Evolutionary conservation across 441 rosid species (phyloP).

Genomic region (Pelargonium cotyledonis): DNA sequence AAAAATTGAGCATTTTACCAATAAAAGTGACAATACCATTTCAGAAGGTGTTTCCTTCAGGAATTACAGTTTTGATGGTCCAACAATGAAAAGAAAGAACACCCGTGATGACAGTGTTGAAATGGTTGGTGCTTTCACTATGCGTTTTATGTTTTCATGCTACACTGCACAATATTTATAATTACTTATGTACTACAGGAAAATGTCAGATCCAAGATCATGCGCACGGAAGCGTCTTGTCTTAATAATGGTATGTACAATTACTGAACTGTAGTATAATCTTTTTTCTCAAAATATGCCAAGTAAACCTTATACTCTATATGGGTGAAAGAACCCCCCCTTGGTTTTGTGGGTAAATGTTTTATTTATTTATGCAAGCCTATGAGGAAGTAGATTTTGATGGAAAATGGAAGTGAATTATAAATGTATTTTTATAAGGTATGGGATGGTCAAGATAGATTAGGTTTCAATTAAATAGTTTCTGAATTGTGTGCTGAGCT

Average conservation of each 20-base stretch:
- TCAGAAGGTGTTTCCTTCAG: slow-evolving; percentile 22
- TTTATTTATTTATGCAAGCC: too few species aligned
- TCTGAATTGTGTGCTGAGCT: too few species aligned
- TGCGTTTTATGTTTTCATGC: background rate
- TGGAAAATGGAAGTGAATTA: background rate
- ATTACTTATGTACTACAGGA: slow-evolving; percentile 40
- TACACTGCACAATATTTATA: slow-evolving; percentile 1
- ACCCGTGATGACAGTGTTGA: slow-evolving; percentile 27
- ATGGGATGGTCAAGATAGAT: too few species aligned
- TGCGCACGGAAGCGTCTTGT: slow-evolving; percentile 31
- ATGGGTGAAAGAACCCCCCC: too few species aligned
- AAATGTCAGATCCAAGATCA: slow-evolving; percentile 38
- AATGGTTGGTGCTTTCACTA: slow-evolving; percentile 30
- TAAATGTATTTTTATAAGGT: background rate
- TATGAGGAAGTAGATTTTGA: background rate
- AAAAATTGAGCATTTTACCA: slow-evolving; percentile 24
- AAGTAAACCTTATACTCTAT: too few species aligned
- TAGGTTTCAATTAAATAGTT: too few species aligned
- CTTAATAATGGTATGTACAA: slow-evolving; percentile 28
- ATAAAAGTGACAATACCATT: slow-evolving; percentile 20
- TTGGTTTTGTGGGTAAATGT: too few species aligned
- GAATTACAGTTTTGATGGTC: slow-evolving; percentile 20
- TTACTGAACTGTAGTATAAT: background rate
- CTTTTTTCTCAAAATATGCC: background rate
- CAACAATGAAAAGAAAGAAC: slow-evolving; percentile 50